Conservation (phyloP, 2,329 filamentous ascomycete genomes). For the Lasiodiplodia theobromae region DNA sequence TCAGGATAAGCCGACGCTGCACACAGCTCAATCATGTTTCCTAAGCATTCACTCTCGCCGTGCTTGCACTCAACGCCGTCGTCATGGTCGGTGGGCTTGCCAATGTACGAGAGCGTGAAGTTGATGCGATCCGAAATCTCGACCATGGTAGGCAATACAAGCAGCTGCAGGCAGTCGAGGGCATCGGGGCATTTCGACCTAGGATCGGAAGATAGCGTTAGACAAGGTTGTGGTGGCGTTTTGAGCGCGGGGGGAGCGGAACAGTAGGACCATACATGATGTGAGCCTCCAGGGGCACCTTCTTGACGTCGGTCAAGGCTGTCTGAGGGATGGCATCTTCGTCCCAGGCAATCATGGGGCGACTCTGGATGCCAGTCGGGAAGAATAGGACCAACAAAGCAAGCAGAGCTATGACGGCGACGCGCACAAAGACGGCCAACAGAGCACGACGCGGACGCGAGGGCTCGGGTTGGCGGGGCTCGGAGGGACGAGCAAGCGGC, state of each 20-base stretch:
- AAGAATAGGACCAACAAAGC: constrained; percentile 41
- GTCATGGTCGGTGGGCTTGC: constrained; percentile 75
- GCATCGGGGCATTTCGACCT: constrained; percentile 87
- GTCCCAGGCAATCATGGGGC: not conserved
- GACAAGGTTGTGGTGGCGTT: not conserved
- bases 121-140: constrained; percentile 82
- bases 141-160: constrained; percentile 89
- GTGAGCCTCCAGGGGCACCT: constrained; percentile 86
- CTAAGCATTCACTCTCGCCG: constrained; percentile 87
- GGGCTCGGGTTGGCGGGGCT: not conserved
- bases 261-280: constrained; percentile 69
- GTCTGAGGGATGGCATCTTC: not conserved
- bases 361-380: constrained; percentile 13
- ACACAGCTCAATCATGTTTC: constrained; percentile 94
- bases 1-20: constrained; percentile 51
- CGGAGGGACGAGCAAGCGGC: not conserved
- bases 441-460: constrained; percentile 32
- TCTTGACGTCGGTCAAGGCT: constrained; percentile 32
- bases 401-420: constrained; percentile 39
- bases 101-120: constrained; percentile 91
- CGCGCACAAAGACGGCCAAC: constrained; percentile 36
- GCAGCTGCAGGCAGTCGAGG: constrained; percentile 76
- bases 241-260: not conserved
- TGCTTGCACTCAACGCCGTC: constrained; percentile 89
- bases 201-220: not conserved